A percentile compares a stretch with the other conserved stretches of the same genome.
These are phyloP conservation scores for Annona squamosa DNA, from an alignment of 164 flowering plant species.

Conservation along the genomic window DNA sequence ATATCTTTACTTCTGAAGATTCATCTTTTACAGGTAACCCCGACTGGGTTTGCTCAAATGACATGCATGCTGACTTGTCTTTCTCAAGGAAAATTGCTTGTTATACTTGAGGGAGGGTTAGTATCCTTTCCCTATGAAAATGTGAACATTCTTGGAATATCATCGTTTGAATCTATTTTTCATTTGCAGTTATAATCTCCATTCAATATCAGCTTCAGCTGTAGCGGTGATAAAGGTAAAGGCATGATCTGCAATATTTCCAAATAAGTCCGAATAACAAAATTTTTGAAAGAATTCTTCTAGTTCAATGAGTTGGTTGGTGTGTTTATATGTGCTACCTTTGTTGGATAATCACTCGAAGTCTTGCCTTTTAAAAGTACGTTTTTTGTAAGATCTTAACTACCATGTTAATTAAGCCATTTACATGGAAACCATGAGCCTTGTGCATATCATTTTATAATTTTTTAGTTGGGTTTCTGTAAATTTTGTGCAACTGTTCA, in stretches of 20 bases:
- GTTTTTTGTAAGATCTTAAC: not conserved
- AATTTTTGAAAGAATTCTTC: no score
- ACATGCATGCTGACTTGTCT: conserved; percentile 60
- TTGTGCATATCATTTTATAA: not conserved
- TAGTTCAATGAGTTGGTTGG: no score
- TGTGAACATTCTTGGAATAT: not conserved
- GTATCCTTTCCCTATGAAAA: conserved; percentile 20
- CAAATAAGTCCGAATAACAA: not conserved
- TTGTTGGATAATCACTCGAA: no score
- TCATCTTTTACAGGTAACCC: conserved; percentile 63
- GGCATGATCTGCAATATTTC: not conserved
- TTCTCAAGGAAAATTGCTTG: conserved; percentile 80
- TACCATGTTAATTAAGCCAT: not conserved
- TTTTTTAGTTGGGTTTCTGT: not conserved
- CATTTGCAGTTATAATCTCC: conserved; percentile 80
- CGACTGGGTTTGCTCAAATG: conserved; percentile 86
- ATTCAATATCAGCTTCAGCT: conserved; percentile 93
- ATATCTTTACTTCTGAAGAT: no score
- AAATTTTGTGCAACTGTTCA: not conserved
- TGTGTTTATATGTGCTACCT: no score
- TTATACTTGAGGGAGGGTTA: conserved; percentile 97
- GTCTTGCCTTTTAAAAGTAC: no score
- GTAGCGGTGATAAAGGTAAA: conserved; percentile 80
- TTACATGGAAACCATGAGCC: not conserved
- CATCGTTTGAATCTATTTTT: not conserved